These are phyloP conservation scores for Tephrocybe sp. DNA, from an alignment of 768 basidiomycete genomes.

Conservation along the genomic window DNA sequence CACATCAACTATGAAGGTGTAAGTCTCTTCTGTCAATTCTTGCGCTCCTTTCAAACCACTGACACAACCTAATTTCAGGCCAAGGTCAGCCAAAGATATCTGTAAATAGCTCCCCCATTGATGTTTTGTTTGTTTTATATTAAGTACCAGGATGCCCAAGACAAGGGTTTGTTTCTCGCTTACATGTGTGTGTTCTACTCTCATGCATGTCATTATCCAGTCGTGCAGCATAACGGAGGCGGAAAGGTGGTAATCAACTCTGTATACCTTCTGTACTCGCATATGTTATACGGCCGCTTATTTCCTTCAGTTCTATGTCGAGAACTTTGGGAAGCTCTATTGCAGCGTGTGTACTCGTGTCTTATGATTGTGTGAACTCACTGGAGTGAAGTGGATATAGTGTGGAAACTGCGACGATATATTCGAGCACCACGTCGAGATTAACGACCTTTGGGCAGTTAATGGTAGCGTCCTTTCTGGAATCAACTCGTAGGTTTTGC, in stretches of 20 bases:
- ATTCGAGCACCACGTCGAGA: slow-evolving; percentile 25
- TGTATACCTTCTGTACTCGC: slow-evolving; percentile 17
- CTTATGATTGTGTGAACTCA: background rate
- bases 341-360: slow-evolving; percentile 24
- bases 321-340: slow-evolving; percentile 40
- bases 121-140: no score
- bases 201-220: slow-evolving; percentile 8
- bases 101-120: no score
- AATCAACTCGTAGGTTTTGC: slow-evolving; percentile 30
- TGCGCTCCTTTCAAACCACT: background rate
- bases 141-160: slow-evolving; percentile 34
- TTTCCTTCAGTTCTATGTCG: slow-evolving; percentile 33
- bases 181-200: background rate
- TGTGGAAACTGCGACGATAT: slow-evolving; percentile 34
- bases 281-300: background rate
- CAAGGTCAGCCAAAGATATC: no score
- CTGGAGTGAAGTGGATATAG: slow-evolving; percentile 10
- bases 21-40: slow-evolving; percentile 12
- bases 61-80: no score
- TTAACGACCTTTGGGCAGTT: slow-evolving; percentile 38
- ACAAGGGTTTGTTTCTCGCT: slow-evolving; percentile 23
- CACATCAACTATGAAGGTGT: slow-evolving; percentile 38
- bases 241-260: slow-evolving; percentile 38
- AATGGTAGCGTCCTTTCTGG: slow-evolving; percentile 27
- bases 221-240: slow-evolving; percentile 39